These are phyloP conservation scores for Tylopilus sp. DNA, from an alignment of 768 basidiomycete genomes.

Conservation along the genomic window DNA sequence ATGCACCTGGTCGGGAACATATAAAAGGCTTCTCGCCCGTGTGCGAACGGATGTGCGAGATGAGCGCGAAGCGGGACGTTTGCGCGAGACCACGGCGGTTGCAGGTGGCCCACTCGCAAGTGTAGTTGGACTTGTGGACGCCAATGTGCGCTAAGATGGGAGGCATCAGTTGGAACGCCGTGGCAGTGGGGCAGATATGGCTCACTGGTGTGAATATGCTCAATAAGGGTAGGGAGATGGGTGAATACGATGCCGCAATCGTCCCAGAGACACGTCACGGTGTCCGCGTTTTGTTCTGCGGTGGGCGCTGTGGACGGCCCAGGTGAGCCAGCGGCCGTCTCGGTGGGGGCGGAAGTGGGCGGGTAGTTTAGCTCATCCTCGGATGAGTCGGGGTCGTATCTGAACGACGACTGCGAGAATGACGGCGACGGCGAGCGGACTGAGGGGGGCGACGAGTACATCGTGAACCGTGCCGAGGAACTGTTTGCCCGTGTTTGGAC, in stretches of 20 bases:
- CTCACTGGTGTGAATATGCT: conserved; percentile 81
- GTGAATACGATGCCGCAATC: conserved; percentile 73
- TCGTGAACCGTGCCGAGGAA: conserved; percentile 21
- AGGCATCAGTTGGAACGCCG: background rate
- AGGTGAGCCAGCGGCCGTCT: conserved; percentile 18
- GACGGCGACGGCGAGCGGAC: conserved; percentile 41
- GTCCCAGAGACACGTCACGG: conserved; percentile 80
- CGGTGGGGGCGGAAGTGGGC: conserved; percentile 11
- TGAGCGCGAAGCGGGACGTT: conserved; percentile 84
- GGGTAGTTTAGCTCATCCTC: conserved; percentile 21
- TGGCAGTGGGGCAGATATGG: background rate
- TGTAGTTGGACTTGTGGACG: conserved; percentile 78
- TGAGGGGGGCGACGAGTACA: conserved; percentile 37
- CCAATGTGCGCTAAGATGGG: conserved; percentile 66
- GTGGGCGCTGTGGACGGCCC: conserved; percentile 18
- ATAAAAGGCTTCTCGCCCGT: conserved; percentile 94
- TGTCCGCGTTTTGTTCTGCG: conserved; percentile 41
- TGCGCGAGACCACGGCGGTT: conserved; percentile 76
- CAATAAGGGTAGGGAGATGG: conserved; percentile 70
- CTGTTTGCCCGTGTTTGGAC: conserved; percentile 20
- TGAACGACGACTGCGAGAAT: conserved; percentile 34
- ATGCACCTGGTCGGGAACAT: conserved; percentile 74
- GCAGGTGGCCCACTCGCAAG: conserved; percentile 89
- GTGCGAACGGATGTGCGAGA: conserved; percentile 88
- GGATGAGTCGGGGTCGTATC: conserved; percentile 25